These are phyloP conservation scores for Amanita thiersii DNA, from an alignment of 768 basidiomycete species.

Conservation along the genomic window DNA sequence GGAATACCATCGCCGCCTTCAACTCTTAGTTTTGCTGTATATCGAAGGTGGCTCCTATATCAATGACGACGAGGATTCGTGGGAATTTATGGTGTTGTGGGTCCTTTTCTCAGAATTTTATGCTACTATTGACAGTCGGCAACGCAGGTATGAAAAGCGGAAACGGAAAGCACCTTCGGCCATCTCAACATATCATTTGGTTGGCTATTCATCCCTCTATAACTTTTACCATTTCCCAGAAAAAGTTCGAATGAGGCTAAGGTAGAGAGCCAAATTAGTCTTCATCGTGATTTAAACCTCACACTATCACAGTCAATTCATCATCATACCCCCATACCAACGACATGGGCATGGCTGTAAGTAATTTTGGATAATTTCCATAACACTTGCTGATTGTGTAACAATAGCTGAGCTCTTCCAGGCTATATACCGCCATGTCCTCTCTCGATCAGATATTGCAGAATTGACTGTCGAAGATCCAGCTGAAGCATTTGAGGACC, in stretches of 20 bases:
- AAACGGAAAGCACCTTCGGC: conserved; percentile 44
- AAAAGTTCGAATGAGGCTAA: conserved; percentile 76
- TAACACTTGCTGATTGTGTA: not conserved
- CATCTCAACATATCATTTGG: conserved; percentile 75
- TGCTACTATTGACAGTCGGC: not conserved
- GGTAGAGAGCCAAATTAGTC: conserved; percentile 35
- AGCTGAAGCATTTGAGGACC: conserved; percentile 94
- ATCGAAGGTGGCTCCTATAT: conserved; percentile 96
- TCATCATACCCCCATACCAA: conserved; percentile 88
- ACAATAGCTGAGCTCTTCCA: conserved; percentile 75
- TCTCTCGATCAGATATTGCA: conserved; percentile 60
- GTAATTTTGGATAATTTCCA: conserved; percentile 17
- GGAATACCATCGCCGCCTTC: conserved; percentile 89
- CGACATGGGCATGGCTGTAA: conserved; percentile 84
- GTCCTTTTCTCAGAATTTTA: conserved; percentile 20
- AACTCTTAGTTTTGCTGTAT: conserved; percentile 88
- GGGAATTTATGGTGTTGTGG: conserved; percentile 89
- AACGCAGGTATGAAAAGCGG: conserved; percentile 73
- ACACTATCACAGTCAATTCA: conserved; percentile 66
- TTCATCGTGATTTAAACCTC: conserved; percentile 6
- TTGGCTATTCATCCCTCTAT: conserved; percentile 91
- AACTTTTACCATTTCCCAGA: conserved; percentile 97
- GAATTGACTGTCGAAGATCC: conserved; percentile 98
- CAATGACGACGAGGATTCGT: conserved; percentile 84
- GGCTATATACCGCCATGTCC: conserved; percentile 73